Conservation (phyloP, 306 rosid species). For the Quercus suber region DNA sequence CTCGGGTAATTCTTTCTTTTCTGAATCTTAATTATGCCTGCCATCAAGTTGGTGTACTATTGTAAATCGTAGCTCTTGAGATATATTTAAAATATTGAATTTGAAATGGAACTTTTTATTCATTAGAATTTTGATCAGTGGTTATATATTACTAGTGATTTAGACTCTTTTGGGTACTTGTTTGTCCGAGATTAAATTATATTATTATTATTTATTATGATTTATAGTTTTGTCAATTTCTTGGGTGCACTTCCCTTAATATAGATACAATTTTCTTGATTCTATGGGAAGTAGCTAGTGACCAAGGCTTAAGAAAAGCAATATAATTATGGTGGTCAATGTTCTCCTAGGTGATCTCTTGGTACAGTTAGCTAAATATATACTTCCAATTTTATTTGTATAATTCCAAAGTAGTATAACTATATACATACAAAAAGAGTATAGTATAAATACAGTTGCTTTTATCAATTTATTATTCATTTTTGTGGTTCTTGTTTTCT, state of each 20-base stretch:
- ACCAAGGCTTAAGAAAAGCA: too few relatives aligned
- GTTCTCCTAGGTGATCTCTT: too few relatives aligned
- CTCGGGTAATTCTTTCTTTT: slow-evolving; percentile 55
- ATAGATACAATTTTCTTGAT: background rate
- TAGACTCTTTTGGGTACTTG: background rate
- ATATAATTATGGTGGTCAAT: too few relatives aligned
- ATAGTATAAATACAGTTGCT: too few relatives aligned
- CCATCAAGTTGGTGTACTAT: background rate
- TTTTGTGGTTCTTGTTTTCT: too few relatives aligned
- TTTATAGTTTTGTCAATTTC: background rate
- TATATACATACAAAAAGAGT: too few relatives aligned
- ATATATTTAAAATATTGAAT: background rate
- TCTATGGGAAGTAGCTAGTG: background rate
- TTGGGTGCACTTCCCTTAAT: background rate
- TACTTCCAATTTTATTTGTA: too few relatives aligned
- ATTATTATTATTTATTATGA: background rate
- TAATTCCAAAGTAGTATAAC: too few relatives aligned
- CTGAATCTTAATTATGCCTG: background rate
- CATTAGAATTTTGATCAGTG: background rate
- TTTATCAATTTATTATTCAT: too few relatives aligned
- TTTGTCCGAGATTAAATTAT: background rate
- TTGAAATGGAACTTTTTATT: background rate
- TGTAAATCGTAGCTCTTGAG: background rate
- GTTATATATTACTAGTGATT: background rate
- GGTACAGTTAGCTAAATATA: too few relatives aligned